Conservation (phyloP, 495 filamentous ascomycete genomes). For the Penicillium cinerascens region DNA sequence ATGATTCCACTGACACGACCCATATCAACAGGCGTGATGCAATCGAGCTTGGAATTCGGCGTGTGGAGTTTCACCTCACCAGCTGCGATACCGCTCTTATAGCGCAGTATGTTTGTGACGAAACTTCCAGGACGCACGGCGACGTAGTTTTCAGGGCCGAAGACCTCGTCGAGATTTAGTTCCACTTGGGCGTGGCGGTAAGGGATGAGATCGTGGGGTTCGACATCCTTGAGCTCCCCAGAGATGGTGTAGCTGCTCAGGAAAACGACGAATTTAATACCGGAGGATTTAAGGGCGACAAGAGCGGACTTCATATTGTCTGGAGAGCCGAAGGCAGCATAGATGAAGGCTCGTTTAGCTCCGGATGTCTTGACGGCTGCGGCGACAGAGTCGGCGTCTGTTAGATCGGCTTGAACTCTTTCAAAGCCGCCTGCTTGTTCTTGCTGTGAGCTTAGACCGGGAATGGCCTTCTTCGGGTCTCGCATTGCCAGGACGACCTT, state of each 20-base stretch:
- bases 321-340: conserved; percentile 2
- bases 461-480: conserved; percentile 10
- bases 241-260: conserved; percentile 18
- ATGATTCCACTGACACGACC: conserved; percentile 10
- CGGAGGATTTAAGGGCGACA: conserved; percentile 9
- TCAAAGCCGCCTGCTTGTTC: background rate
- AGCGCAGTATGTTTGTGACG: conserved; percentile 8
- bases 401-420: conserved; percentile 15
- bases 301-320: conserved; percentile 9
- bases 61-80: conserved; percentile 7
- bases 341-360: conserved; percentile 13
- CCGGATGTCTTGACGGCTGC: conserved; percentile 8
- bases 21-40: conserved; percentile 14
- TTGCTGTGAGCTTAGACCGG: background rate
- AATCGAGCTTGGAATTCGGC: conserved; percentile 9
- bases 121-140: conserved; percentile 14
- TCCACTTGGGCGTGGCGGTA: conserved; percentile 14
- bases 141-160: conserved; percentile 11
- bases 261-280: conserved; percentile 15
- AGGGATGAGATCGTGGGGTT: conserved; percentile 5
- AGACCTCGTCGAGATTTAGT: conserved; percentile 14
- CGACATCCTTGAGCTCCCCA: background rate
- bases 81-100: conserved; percentile 2
- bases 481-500: conserved; percentile 15
- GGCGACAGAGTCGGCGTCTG: conserved; percentile 4